Conservation (phyloP, 164 flowering plant species). For the Aristolochia californica region DNA sequence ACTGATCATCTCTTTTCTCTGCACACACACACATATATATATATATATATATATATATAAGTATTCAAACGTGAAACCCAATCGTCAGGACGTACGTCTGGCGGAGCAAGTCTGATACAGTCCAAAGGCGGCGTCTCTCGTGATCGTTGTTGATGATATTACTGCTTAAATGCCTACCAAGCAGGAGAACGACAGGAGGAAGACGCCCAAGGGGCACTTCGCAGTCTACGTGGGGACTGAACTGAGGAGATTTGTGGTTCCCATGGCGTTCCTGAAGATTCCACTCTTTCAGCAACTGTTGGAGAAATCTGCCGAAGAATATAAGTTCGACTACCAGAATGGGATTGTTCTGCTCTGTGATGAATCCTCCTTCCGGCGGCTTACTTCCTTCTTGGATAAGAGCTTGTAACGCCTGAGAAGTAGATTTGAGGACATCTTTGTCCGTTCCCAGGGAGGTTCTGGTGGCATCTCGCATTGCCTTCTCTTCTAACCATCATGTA, state of each 20-base stretch:
- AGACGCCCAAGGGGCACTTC: constrained; percentile 14
- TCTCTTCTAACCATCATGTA: too few species aligned
- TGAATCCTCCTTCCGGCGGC: constrained; percentile 1
- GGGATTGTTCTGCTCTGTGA: constrained; percentile 12
- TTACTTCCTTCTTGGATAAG: background rate
- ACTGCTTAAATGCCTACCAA: constrained; percentile 9
- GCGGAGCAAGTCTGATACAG: too few species aligned
- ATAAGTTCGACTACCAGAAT: constrained; percentile 3
- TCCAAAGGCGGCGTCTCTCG: background rate
- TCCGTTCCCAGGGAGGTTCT: too few species aligned
- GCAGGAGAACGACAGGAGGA: constrained; percentile 2
- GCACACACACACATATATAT: background rate
- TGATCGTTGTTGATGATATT: too few species aligned
- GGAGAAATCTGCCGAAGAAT: constrained; percentile 11
- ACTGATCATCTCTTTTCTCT: too few species aligned
- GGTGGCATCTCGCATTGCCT: too few species aligned
- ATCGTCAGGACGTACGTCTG: background rate
- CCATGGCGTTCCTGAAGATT: constrained; percentile 4
- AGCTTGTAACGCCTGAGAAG: background rate
- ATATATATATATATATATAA: background rate
- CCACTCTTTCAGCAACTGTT: constrained; percentile 11
- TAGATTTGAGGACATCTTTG: too few species aligned
- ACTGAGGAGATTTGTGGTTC: constrained; percentile 8
- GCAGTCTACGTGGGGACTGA: constrained; percentile 12
- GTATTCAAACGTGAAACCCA: background rate